Conservation (phyloP, 1,284 basidiomycete species). For the Leccinum subspadiceum region DNA sequence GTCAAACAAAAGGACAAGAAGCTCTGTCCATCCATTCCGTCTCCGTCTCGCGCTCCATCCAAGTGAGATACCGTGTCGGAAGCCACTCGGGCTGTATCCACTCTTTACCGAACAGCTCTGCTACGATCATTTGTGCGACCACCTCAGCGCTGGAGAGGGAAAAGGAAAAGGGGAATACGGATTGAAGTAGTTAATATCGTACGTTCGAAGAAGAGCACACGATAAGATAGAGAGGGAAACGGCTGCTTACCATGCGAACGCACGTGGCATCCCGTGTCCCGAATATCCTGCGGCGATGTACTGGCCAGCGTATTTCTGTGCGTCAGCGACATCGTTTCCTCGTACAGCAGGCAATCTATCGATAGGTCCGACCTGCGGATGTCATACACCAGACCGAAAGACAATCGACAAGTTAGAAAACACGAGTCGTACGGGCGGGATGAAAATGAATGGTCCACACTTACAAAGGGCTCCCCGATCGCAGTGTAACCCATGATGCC, state of each 20-base stretch:
- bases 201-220: not conserved
- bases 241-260: constrained; percentile 51
- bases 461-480: constrained; percentile 65
- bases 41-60: constrained; percentile 12
- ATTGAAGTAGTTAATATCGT: not conserved
- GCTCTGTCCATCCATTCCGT: too few relatives aligned
- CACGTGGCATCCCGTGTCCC: constrained; percentile 81
- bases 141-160: constrained; percentile 55
- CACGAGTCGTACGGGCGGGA: not conserved
- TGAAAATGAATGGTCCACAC: constrained; percentile 28
- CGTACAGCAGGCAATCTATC: constrained; percentile 29
- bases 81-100: constrained; percentile 64
- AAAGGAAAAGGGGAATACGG: not conserved
- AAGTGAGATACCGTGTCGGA: constrained; percentile 60
- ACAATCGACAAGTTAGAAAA: not conserved
- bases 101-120: constrained; percentile 42
- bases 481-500: constrained; percentile 82
- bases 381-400: not conserved
- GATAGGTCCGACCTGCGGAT: constrained; percentile 62
- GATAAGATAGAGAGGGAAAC: not conserved
- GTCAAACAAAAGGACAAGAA: too few relatives aligned
- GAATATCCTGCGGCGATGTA: constrained; percentile 75
- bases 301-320: constrained; percentile 47
- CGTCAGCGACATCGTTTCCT: constrained; percentile 12
- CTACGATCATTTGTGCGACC: constrained; percentile 59